These are phyloP conservation scores for Gigaspora rosea DNA, from an alignment of 192 early-diverging fungal species.

Conservation along the genomic window DNA sequence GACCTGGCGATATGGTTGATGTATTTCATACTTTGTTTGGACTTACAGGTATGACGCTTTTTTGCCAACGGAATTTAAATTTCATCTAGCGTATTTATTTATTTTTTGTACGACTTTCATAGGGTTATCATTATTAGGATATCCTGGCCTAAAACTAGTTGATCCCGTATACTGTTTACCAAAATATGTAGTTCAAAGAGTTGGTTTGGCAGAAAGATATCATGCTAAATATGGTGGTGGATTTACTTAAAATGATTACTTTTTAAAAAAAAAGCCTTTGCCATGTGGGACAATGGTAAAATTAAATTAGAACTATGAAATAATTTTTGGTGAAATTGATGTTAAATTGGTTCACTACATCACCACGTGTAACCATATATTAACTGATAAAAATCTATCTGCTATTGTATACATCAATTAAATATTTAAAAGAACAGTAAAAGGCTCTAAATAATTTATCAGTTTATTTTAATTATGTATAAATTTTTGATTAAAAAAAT, in stretches of 20 bases:
- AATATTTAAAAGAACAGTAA: too few species aligned
- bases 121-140: conserved; percentile 83
- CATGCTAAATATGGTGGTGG: not conserved
- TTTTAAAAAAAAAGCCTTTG: too few species aligned
- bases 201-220: conserved; percentile 49
- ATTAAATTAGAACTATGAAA: too few species aligned
- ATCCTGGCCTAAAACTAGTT: conserved; percentile 70
- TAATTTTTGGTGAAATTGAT: too few species aligned
- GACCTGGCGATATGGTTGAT: conserved; percentile 88
- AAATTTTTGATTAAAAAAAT: too few species aligned
- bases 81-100: not conserved
- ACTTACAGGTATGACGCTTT: conserved; percentile 59
- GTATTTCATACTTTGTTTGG: conserved; percentile 99
- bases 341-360: too few species aligned
- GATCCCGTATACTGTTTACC: conserved; percentile 95
- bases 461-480: too few species aligned
- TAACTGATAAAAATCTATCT: too few species aligned
- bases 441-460: too few species aligned
- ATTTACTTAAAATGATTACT: not conserved
- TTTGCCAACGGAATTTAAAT: not conserved
- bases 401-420: too few species aligned
- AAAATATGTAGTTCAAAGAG: conserved; percentile 55
- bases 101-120: not conserved
- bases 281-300: too few species aligned
- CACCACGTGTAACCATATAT: too few species aligned